A percentile compares a stretch with the other conserved stretches of the same genome.
These are phyloP conservation scores for Pezizomycotina sp. DNA, from an alignment of 2,329 filamentous ascomycete species.

Conservation along the genomic window DNA sequence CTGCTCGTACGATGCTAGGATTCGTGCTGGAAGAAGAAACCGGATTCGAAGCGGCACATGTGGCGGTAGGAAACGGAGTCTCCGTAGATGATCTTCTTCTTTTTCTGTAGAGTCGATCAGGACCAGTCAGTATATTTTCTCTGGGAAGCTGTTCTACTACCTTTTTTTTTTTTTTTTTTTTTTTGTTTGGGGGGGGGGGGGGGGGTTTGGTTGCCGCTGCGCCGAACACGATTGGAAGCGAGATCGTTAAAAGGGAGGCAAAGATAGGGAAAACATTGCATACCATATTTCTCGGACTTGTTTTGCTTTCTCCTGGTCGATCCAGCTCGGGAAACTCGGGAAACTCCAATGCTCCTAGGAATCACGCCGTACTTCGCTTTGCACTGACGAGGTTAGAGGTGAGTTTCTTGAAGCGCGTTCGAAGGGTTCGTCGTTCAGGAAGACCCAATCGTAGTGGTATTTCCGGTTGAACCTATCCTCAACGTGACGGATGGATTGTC, in stretches of 20 bases:
- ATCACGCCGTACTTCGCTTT: slow-evolving; percentile 79
- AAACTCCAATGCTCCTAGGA: slow-evolving; percentile 91
- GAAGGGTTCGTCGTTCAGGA: slow-evolving; percentile 91
- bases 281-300: slow-evolving; percentile 85
- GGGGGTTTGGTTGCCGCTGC: background rate
- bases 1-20: slow-evolving; percentile 95
- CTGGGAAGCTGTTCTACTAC: background rate
- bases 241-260: background rate
- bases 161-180: no score
- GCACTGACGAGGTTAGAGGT: slow-evolving; percentile 82
- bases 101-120: slow-evolving; percentile 24
- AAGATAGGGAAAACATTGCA: background rate
- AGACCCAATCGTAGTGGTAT: slow-evolving; percentile 98
- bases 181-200: no score
- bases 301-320: slow-evolving; percentile 83
- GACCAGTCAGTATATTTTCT: background rate
- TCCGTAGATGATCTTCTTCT: slow-evolving; percentile 93
- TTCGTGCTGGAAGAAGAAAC: slow-evolving; percentile 94
- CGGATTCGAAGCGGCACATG: slow-evolving; percentile 98
- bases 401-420: slow-evolving; percentile 81
- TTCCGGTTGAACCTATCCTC: slow-evolving; percentile 96
- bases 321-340: slow-evolving; percentile 81
- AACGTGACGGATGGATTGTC: slow-evolving; percentile 86
- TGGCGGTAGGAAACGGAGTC: slow-evolving; percentile 94
- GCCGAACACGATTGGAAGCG: background rate